A percentile compares a stretch with the other conserved stretches of the same genome.
Conservation (phyloP, 2,329 filamentous ascomycete species). For the Aspergillus neotritici region DNA sequence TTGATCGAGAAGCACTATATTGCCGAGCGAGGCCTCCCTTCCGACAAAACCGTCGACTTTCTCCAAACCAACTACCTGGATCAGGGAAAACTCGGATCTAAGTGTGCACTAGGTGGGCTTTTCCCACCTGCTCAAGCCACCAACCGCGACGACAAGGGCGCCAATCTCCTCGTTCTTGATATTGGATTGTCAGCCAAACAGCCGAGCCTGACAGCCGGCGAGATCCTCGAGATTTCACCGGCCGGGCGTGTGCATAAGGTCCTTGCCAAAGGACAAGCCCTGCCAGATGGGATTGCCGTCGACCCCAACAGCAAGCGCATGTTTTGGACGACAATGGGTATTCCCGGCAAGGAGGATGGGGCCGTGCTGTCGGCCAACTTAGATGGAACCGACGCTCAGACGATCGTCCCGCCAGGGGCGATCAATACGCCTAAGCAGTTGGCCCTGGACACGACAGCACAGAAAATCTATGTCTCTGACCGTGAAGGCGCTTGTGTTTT, state of each 20-base stretch:
- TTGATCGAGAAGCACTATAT: conserved; percentile 53
- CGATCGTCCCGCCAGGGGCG: conserved; percentile 40
- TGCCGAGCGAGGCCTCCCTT: conserved; percentile 42
- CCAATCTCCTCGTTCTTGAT: conserved; percentile 18
- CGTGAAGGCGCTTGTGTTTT: conserved; percentile 40
- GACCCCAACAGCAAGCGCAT: conserved; percentile 30
- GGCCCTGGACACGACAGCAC: conserved; percentile 18
- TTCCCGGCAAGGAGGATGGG: conserved; percentile 38
- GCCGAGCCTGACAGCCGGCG: conserved; percentile 11
- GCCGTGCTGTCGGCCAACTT: conserved; percentile 43
- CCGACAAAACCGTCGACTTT: conserved; percentile 41
- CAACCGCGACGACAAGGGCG: conserved; percentile 1
- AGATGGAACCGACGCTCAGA: conserved; percentile 44
- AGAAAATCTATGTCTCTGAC: conserved; percentile 40
- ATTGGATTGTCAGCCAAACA: conserved; percentile 17
- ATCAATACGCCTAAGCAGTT: conserved; percentile 49
- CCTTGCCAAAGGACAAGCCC: conserved; percentile 12
- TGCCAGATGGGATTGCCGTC: conserved; percentile 46
- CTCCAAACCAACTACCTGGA: conserved; percentile 43
- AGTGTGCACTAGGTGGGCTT: conserved; percentile 40
- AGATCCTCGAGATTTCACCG: conserved; percentile 14
- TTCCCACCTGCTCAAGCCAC: conserved; percentile 13
- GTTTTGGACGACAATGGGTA: conserved; percentile 51
- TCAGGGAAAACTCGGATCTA: conserved; percentile 45
- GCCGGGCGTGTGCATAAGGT: conserved; percentile 15